Percentiles rank a stretch among this genome's conserved stretches.
Conservation (phyloP, 202 grass and related monocot species). For the Bolboschoenoplectus hybrid region DNA sequence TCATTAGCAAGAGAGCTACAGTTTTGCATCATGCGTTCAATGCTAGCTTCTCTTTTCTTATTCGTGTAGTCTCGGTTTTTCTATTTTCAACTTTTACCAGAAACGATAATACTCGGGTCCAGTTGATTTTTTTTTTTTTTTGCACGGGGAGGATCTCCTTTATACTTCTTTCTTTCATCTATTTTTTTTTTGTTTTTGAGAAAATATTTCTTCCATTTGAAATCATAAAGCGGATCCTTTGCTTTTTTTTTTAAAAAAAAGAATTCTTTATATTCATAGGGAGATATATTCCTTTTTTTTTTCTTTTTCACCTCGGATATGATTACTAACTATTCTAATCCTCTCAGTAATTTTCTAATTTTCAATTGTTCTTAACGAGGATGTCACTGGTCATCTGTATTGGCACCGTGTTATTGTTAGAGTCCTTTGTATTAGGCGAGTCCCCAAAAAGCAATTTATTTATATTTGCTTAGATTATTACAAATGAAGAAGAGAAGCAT, state of each 20-base stretch:
- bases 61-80: neutral
- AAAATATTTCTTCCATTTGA: neutral
- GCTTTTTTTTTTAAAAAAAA: neutral
- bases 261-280: too few relatives aligned
- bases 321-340: neutral
- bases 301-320: neutral
- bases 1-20: too few relatives aligned
- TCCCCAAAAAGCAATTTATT: neutral
- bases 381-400: too few relatives aligned
- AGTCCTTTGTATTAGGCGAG: too few relatives aligned
- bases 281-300: neutral
- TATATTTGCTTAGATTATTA: neutral
- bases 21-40: too few relatives aligned
- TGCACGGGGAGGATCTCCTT: neutral
- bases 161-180: neutral
- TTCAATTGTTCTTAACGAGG: too few relatives aligned
- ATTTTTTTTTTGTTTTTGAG: neutral
- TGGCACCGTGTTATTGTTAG: too few relatives aligned
- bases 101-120: neutral
- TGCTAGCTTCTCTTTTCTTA: neutral
- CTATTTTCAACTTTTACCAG: neutral
- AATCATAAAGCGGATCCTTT: neutral
- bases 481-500: conserved; percentile 10
- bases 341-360: neutral
- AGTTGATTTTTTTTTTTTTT: neutral